Conservation (phyloP, 1,284 basidiomycete species). For the Leccinum pachyderme region DNA sequence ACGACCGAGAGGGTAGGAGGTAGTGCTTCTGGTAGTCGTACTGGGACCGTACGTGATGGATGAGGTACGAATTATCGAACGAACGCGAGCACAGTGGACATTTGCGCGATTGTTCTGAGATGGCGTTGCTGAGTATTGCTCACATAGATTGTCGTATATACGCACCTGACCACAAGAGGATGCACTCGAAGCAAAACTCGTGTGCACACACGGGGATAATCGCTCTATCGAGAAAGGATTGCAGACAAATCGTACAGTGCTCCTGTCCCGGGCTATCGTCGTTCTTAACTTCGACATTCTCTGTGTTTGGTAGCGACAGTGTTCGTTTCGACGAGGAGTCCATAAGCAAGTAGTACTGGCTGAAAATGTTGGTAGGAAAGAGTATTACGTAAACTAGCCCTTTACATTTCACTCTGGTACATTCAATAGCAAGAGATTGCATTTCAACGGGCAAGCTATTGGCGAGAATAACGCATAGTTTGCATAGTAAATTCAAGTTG, state of each 20-base stretch:
- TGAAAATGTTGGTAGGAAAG: background rate
- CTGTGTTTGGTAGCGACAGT: background rate
- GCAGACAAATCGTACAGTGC: conserved; percentile 74
- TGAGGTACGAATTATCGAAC: conserved; percentile 69
- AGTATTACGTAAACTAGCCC: background rate
- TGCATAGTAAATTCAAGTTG: background rate
- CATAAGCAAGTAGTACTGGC: background rate
- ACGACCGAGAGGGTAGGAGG: conserved; percentile 63
- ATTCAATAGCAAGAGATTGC: too few relatives aligned
- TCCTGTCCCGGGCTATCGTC: conserved; percentile 28
- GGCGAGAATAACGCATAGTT: too few relatives aligned
- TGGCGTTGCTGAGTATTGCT: background rate
- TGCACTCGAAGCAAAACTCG: conserved; percentile 87
- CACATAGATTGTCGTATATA: background rate
- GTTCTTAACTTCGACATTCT: background rate
- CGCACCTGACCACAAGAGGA: conserved; percentile 78
- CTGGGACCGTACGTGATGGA: conserved; percentile 75
- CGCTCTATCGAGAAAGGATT: conserved; percentile 71
- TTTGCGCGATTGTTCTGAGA: conserved; percentile 63
- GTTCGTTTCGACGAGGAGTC: conserved; percentile 28
- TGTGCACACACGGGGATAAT: conserved; percentile 81
- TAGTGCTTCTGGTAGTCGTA: conserved; percentile 81
- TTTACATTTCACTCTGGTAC: background rate
- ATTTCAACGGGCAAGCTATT: too few relatives aligned
- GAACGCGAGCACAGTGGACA: conserved; percentile 81